Conservation (phyloP, 345 rosid genomes). For the Camelina neglecta region DNA sequence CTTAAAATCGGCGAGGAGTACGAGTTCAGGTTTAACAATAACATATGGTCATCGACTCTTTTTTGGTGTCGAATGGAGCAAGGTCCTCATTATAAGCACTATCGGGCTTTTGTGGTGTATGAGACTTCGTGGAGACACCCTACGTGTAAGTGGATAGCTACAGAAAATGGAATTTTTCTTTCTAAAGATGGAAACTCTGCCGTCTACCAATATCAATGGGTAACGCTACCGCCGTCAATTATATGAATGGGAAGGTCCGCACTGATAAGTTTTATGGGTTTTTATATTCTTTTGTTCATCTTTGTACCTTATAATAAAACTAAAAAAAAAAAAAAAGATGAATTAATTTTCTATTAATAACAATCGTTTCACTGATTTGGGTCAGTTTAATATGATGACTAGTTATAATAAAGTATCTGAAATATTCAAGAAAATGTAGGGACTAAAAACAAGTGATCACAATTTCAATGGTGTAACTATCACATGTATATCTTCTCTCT, state of each 20-base stretch:
- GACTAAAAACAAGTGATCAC: slow-evolving; percentile 3
- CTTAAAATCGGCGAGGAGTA: slow-evolving; percentile 24
- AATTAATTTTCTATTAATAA: background rate
- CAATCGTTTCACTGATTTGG: background rate
- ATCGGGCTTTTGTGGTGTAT: slow-evolving; percentile 34
- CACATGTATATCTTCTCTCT: too few relatives aligned
- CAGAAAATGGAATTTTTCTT: too few relatives aligned
- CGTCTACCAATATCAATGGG: too few relatives aligned
- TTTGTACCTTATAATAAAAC: too few relatives aligned
- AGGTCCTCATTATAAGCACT: slow-evolving; percentile 41
- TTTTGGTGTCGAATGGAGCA: slow-evolving; percentile 29
- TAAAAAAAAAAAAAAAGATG: too few relatives aligned
- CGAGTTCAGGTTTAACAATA: slow-evolving; percentile 31
- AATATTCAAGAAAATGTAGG: background rate
- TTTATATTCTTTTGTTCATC: too few relatives aligned
- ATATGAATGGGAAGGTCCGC: too few relatives aligned
- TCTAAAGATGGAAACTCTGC: too few relatives aligned
- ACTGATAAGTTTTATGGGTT: too few relatives aligned
- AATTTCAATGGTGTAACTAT: too few relatives aligned
- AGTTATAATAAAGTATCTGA: background rate
- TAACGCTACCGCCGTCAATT: too few relatives aligned
- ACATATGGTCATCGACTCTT: slow-evolving; percentile 3
- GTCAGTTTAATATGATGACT: background rate
- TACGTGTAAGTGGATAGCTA: slow-evolving; percentile 13
- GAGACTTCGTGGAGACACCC: slow-evolving; percentile 32